Evolutionary conservation across 192 early-diverging fungal genomes (phyloP).

Genomic region (Dimargaris cristalligena): DNA sequence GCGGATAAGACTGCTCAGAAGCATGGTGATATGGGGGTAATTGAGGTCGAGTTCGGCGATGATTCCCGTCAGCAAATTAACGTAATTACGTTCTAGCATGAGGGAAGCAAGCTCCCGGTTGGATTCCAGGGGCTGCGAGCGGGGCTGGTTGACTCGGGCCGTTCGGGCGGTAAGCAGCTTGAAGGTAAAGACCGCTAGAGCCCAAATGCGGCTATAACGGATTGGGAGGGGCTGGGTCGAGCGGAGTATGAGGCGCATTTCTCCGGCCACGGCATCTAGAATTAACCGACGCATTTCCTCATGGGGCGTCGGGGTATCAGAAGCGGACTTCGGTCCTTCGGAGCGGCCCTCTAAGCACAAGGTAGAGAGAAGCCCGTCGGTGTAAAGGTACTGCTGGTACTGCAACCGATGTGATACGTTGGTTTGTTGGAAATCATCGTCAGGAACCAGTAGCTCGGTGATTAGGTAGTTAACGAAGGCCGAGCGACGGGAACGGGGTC

Average conservation of each 20-base stretch:
- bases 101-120: conserved; percentile 53
- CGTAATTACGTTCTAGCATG: conserved; percentile 83
- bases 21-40: conserved; percentile 60
- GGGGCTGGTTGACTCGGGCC: background rate
- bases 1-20: conserved; percentile 62
- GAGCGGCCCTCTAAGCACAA: conserved; percentile 20
- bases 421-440: background rate
- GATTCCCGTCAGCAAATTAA: conserved; percentile 56
- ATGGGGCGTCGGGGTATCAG: conserved; percentile 14
- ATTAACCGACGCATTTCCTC: conserved; percentile 30
- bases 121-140: conserved; percentile 12
- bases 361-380: conserved; percentile 17
- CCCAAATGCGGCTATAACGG: conserved; percentile 13
- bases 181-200: conserved; percentile 46
- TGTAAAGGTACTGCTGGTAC: conserved; percentile 15
- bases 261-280: conserved; percentile 40
- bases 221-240: background rate
- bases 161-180: conserved; percentile 42
- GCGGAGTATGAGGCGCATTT: background rate
- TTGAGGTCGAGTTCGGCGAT: conserved; percentile 78
- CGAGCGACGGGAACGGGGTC: conserved; percentile 19
- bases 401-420: background rate
- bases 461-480: conserved; percentile 27
- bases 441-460: conserved; percentile 23
- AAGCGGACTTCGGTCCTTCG: background rate